A percentile compares a stretch with the other conserved stretches of the same genome.
Evolutionary conservation across 1,139 yeast genomes (phyloP).

Genomic region (Zygosaccharomyces sapae): DNA sequence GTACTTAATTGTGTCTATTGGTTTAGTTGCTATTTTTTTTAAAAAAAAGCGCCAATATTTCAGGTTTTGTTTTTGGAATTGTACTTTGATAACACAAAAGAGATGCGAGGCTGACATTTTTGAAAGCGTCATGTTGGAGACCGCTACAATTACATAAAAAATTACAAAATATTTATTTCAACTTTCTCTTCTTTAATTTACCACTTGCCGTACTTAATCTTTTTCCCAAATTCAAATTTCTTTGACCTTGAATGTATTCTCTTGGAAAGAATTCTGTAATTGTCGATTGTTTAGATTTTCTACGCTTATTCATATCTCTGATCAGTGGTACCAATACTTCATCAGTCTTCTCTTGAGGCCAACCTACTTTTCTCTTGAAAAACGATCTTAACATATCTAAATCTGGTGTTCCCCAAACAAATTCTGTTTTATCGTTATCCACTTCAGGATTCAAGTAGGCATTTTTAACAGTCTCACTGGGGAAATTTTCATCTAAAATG

Average conservation of each 20-base stretch:
- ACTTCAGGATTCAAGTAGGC: slow-evolving; percentile 82
- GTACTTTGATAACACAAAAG: slow-evolving; percentile 5
- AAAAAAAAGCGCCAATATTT: too few species aligned
- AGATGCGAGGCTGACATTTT: not conserved
- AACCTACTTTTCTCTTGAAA: slow-evolving; percentile 68
- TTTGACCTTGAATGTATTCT: slow-evolving; percentile 41
- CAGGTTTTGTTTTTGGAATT: slow-evolving; percentile 5
- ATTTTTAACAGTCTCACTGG: slow-evolving; percentile 60
- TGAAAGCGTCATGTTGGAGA: not conserved
- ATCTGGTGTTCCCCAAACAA: slow-evolving; percentile 90
- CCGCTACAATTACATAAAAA: slow-evolving; percentile 1
- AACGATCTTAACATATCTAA: slow-evolving; percentile 71
- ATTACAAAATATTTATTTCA: slow-evolving; percentile 9
- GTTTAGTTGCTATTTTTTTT: too few species aligned
- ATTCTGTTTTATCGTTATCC: slow-evolving; percentile 69
- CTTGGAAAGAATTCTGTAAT: slow-evolving; percentile 57
- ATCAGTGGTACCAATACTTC: slow-evolving; percentile 88
- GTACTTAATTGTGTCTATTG: not conserved
- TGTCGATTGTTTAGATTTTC: slow-evolving; percentile 53
- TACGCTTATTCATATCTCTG: slow-evolving; percentile 64
- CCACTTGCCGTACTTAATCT: slow-evolving; percentile 56
- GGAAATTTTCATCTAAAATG: slow-evolving; percentile 57
- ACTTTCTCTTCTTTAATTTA: slow-evolving; percentile 40
- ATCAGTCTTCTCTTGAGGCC: slow-evolving; percentile 75
- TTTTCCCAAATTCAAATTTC: slow-evolving; percentile 52